Percentiles rank a stretch among this genome's conserved stretches.
Evolutionary conservation across 2,329 filamentous ascomycete genomes (phyloP).

Genomic region (Teratosphaeria destructans): DNA sequence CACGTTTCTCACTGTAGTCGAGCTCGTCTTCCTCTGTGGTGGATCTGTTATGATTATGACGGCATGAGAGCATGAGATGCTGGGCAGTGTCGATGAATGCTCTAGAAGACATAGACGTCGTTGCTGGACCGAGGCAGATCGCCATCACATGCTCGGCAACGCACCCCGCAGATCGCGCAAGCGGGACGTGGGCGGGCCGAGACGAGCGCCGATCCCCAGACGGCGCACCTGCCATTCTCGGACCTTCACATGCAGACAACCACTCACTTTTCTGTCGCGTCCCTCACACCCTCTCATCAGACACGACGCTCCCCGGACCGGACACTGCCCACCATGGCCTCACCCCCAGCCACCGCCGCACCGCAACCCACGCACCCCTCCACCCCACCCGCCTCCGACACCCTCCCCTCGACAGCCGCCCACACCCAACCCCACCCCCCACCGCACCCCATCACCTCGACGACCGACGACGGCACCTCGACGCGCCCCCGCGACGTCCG

Average conservation of each 20-base stretch:
- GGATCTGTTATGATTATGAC: not conserved
- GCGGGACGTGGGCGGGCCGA: not conserved
- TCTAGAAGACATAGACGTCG: not conserved
- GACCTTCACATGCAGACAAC: not conserved
- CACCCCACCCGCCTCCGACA: constrained; percentile 20
- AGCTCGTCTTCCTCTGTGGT: constrained; percentile 3
- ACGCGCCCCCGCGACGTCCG: constrained; percentile 66
- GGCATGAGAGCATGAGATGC: not conserved
- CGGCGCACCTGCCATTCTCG: not conserved
- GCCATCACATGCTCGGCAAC: not conserved
- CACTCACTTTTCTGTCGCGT: not conserved
- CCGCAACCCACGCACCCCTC: constrained; percentile 13
- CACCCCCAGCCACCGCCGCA: constrained; percentile 11
- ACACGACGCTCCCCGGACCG: not conserved
- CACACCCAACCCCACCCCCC: not conserved
- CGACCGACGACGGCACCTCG: constrained; percentile 23
- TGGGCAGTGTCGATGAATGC: not conserved
- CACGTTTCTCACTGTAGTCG: constrained; percentile 6
- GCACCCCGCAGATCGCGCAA: not conserved
- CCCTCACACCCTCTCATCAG: not conserved
- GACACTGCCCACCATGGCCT: constrained; percentile 2
- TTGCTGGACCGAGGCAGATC: not conserved
- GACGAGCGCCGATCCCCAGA: not conserved
- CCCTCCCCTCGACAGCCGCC: constrained; percentile 5
- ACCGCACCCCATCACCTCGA: constrained; percentile 2